Evolutionary conservation across 2,329 filamentous ascomycete genomes (phyloP), one percentile per base, ranked within the genome.

Genomic region (Penicillium sp.): DNA sequence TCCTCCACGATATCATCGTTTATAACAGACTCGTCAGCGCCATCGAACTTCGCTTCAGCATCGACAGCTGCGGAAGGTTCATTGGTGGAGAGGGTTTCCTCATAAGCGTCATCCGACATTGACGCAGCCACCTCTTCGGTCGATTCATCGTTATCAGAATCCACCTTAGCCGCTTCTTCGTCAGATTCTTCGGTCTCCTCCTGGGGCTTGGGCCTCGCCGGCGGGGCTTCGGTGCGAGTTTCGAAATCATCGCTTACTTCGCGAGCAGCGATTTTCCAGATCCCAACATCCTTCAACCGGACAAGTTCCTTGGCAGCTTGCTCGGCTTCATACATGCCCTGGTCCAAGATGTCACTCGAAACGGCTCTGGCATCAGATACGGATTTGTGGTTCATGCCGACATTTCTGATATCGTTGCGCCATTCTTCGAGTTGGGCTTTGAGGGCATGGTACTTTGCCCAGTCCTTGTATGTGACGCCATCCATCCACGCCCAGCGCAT

Each of bases 401-500:
- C 83, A 56, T 86, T 81, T 70, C 90, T 87, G 46, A 99, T 86
- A 64, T 95, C 90, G 35, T 85, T 81, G 53, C 90, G 88, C 92
- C 93, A 97, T 66, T 90, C 85, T 46, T 88, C 87, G 50, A 97
- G 89, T 13, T 89, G 88, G 52, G 83, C 85, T 77, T 90, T 95
- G 56, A 99, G 80, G 57, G 89, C 85, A 72, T 97, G 92, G 70
- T 96, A 99, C 72, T 93, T 94, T 57, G 88, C 85, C 94, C 94
- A 99, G 72, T 99, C 92, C 73, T 95, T 92, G 80, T 99, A 97
- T 1, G 93, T 96, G 59, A 99, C 85, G 32, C 91, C 91, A 56
- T 97, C 92, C 77, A 92, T 94, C 88, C 90, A 96, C 13, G 93
- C 92, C 92, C 94, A 99, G 57, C 78, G 82, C 86, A 95, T 93